Percentiles rank a stretch among this genome's conserved stretches.
phyloP scores from a whole-genome alignment of 1,284 basidiomycete genomes.

The Leccinum variabile region DNA sequence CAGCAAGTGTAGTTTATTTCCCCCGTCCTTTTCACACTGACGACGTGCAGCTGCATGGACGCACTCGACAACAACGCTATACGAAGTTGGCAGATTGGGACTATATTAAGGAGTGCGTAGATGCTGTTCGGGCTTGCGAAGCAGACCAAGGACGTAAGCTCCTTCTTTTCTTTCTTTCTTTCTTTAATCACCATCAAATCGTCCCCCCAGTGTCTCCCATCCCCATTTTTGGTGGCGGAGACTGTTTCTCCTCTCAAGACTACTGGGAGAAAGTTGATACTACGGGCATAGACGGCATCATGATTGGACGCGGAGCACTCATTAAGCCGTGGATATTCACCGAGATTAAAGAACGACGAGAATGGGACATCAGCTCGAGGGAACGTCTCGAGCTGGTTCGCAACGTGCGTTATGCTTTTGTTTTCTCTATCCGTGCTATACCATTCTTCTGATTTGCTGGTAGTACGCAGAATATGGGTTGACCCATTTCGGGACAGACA shows the following conservation, averaged over 20 bases:
- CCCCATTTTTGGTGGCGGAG: slow-evolving; percentile 95
- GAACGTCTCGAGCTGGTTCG: slow-evolving; percentile 89
- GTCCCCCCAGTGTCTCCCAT: slow-evolving; percentile 67
- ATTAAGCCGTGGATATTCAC: slow-evolving; percentile 99
- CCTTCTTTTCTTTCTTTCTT: background rate
- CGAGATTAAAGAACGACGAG: slow-evolving; percentile 87
- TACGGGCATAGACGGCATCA: slow-evolving; percentile 89
- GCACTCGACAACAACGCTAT: slow-evolving; percentile 89
- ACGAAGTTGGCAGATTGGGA: slow-evolving; percentile 87
- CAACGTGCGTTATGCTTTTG: slow-evolving; percentile 51
- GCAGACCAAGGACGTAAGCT: slow-evolving; percentile 72
- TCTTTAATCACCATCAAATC: background rate
- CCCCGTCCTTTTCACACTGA: slow-evolving; percentile 3
- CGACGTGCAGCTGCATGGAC: slow-evolving; percentile 77
- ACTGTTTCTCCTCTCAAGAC: slow-evolving; percentile 86
- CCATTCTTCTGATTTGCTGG: background rate
- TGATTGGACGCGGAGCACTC: slow-evolving; percentile 92
- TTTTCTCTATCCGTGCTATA: background rate
- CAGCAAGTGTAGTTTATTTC: slow-evolving; percentile 47
- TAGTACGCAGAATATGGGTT: slow-evolving; percentile 84
- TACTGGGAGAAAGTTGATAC: slow-evolving; percentile 80
- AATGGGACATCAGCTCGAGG: slow-evolving; percentile 92
- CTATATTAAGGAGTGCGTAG: slow-evolving; percentile 87
- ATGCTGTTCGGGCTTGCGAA: slow-evolving; percentile 77
- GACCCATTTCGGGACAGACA: slow-evolving; percentile 88